Evolutionary conservation across 805 yeast species (phyloP).

Genomic region (Pachysolen tannophilus): DNA sequence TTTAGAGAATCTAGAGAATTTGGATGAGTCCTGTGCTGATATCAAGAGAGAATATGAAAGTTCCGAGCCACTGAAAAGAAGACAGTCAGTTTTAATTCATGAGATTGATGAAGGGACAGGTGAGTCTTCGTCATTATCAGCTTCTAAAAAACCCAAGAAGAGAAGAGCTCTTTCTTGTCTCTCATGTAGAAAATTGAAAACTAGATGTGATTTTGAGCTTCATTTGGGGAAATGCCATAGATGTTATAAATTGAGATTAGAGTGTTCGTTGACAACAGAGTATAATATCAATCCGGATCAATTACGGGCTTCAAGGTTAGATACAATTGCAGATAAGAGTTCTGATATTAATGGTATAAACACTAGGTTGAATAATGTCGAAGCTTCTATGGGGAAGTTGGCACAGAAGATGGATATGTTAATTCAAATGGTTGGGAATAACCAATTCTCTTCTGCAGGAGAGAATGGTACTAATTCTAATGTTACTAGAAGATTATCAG

Average conservation of each 20-base stretch:
- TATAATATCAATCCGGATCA: slow-evolving; percentile 36
- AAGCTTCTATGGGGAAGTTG: slow-evolving; percentile 4
- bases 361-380: slow-evolving; percentile 6
- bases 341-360: neutral
- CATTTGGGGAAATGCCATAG: slow-evolving; percentile 39
- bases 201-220: slow-evolving; percentile 47
- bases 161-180: slow-evolving; percentile 33
- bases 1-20: too few relatives aligned
- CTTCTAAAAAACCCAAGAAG: slow-evolving; percentile 14
- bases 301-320: slow-evolving; percentile 22
- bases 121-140: neutral
- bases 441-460: too few relatives aligned
- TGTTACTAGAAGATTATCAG: neutral
- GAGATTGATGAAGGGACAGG: slow-evolving; percentile 3
- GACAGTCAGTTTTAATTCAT: slow-evolving; percentile 9
- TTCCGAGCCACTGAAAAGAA: too few relatives aligned
- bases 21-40: too few relatives aligned
- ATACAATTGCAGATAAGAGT: slow-evolving; percentile 16
- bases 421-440: too few relatives aligned
- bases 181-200: slow-evolving; percentile 46
- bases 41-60: too few relatives aligned
- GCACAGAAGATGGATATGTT: slow-evolving; percentile 9
- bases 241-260: slow-evolving; percentile 37
- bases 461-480: neutral
- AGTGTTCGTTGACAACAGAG: slow-evolving; percentile 37